These are phyloP conservation scores for Ustilago esculenta DNA, from an alignment of 1,284 basidiomycete species.

Conservation along the genomic window DNA sequence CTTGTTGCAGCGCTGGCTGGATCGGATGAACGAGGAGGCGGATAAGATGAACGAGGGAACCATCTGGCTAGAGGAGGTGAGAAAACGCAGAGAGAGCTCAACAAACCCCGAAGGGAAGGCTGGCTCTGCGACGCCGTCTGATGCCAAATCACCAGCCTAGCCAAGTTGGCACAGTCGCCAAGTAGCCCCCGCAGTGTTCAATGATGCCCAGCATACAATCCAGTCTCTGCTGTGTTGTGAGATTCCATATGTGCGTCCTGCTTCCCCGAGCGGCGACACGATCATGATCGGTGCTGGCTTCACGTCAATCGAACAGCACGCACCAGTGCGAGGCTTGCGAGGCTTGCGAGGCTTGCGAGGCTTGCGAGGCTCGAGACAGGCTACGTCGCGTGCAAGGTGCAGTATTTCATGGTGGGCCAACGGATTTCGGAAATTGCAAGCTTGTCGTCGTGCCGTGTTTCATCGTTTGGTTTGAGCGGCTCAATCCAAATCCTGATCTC, in stretches of 20 bases:
- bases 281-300: too few species aligned
- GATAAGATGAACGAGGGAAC: constrained; percentile 87
- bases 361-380: too few species aligned
- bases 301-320: too few species aligned
- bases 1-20: constrained; percentile 76
- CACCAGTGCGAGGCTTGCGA: too few species aligned
- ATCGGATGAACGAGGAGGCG: constrained; percentile 82
- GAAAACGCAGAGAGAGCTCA: constrained; percentile 35
- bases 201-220: constrained; percentile 13
- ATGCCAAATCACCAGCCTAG: neutral
- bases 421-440: constrained; percentile 26
- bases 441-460: neutral
- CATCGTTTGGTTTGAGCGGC: neutral
- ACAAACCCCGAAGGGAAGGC: neutral
- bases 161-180: neutral
- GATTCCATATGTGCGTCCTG: constrained; percentile 4
- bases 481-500: neutral
- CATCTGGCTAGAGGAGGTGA: constrained; percentile 46
- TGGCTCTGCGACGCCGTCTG: neutral
- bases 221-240: neutral
- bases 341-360: too few species aligned
- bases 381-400: too few species aligned
- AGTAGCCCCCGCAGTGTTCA: too few species aligned
- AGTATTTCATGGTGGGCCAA: neutral
- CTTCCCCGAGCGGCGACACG: too few species aligned